Evolutionary conservation across 2,329 filamentous ascomycete genomes (phyloP), one percentile per base, ranked within the genome.

Genomic region (Sporothrix euskadiensis): DNA sequence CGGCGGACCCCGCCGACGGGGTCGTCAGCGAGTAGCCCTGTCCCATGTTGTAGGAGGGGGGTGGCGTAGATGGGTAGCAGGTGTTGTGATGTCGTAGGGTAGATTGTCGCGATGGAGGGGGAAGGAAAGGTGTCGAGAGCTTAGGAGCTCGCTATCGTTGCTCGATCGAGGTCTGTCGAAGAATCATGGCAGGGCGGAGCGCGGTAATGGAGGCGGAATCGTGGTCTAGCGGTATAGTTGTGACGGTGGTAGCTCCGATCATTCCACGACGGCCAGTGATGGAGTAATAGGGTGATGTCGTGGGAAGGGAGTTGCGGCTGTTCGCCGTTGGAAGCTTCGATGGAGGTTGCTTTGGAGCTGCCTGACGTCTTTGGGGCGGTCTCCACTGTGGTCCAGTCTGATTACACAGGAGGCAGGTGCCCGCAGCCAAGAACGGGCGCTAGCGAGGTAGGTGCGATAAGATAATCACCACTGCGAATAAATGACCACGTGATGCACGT

Each of bases 21-120:
- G 94, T 94, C 71, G 94, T 93, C 78, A 97, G 89, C 75, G 95
- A 98, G 84, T 98, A 98, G 77, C 94, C 94, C 87, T 99, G 96
- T 77, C 96, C 96, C 96, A 99, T 99, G 77, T 77, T 83, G 8
- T 61, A n/a, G 22, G 22, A 0, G 9, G 12, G 22, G 16, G n/a
- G 1, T 19, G 22, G 7, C 8, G 9, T 56, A 4, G 52, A 56
- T 26, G 35, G 30, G 44, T 44, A 8, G 19, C 4, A 32, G 10
- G 6, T 22, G n/a, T 16, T 14, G 47, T 22, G 30, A 9, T n/a
- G 30, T n/a, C n/a, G 19, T 16, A 63, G 65, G 26, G 9, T 9
- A 26, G 41, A 65, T 19, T 39, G 61, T 26, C 4, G n/a, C 5
- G 3, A 39, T 14, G 26, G 63, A 49, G 16, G 41, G 44, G 44